Evolutionary conservation across 257 asterid genomes (phyloP), one percentile per base, ranked within the genome.

Genomic region (Agastache rugosa): DNA sequence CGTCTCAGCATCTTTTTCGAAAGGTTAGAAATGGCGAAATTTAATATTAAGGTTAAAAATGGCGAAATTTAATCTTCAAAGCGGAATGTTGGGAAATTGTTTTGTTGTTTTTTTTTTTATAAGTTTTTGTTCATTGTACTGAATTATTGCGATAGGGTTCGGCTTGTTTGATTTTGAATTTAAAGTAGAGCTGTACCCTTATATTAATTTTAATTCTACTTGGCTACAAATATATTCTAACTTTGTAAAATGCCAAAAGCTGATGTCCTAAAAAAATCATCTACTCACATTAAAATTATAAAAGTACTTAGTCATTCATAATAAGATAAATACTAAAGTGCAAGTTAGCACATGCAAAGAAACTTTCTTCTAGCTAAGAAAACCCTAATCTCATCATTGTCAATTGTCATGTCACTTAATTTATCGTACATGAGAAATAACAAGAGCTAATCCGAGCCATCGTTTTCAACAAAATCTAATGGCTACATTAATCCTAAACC

Each of bases 21-120:
- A 75, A 72, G 78, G 63, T 71, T 44, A 65, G 77, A 75, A 84
- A 69, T 84, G 82, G 88, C 84, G 88, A 80, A 70, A 76, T 81
- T 72, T 53, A 15, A 27, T 3, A 58, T 0, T 51, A 54, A n/a
- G n/a, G n/a, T n/a, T n/a, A n/a, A n/a, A n/a, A n/a, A n/a, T n/a
- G n/a, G n/a, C n/a, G n/a, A n/a, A n/a, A n/a, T n/a, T n/a, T n/a
- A n/a, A n/a, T n/a, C n/a, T n/a, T n/a, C n/a, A n/a, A n/a, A n/a
- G n/a, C n/a, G n/a, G n/a, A n/a, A n/a, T n/a, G n/a, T n/a, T n/a
- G 50, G 41, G 55, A 56, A 14, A 61, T 44, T 45, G 55, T 66
- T 56, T 67, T 56, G 7, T 25, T n/a, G 39, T 58, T 58, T n/a
- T n/a, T n/a, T n/a, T n/a, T n/a, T 27, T 23, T 64, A 59, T 39